Percentiles rank a stretch among this genome's conserved stretches.
Conservation (phyloP, 345 rosid genomes). For the Pelargonium nanum region DNA sequence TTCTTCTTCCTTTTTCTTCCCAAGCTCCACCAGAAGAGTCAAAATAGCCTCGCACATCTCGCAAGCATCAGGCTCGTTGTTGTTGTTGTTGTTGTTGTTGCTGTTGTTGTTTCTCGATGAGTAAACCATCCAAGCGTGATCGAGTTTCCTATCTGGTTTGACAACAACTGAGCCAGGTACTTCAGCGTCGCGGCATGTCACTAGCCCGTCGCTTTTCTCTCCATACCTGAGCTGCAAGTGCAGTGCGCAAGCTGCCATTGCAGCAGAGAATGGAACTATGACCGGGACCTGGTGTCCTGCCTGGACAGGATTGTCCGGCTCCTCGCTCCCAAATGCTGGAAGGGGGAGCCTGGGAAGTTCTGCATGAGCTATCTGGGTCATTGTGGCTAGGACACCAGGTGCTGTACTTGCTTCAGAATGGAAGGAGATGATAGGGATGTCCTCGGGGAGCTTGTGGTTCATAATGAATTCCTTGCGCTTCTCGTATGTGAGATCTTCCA, state of each 20-base stretch:
- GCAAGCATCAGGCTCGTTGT: conserved; percentile 29
- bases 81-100: conserved; percentile 18
- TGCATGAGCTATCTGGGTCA: conserved; percentile 60
- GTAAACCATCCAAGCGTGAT: conserved; percentile 68
- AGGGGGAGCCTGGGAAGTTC: conserved; percentile 60
- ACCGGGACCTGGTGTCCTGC: conserved; percentile 44
- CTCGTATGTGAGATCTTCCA: conserved; percentile 60
- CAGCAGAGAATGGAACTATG: conserved; percentile 47
- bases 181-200: conserved; percentile 54
- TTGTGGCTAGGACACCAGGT: conserved; percentile 46
- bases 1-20: conserved; percentile 12
- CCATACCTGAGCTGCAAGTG: conserved; percentile 59
- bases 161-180: conserved; percentile 59
- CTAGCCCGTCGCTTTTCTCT: conserved; percentile 60
- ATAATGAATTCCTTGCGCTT: conserved; percentile 44
- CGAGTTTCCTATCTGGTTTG: conserved; percentile 41
- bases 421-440: conserved; percentile 50
- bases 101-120: conserved; percentile 32
- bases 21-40: conserved; percentile 45
- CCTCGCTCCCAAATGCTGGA: conserved; percentile 21
- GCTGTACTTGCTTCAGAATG: conserved; percentile 44
- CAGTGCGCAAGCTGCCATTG: conserved; percentile 48
- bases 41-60: conserved; percentile 65
- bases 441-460: conserved; percentile 44
- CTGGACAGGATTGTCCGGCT: conserved; percentile 13